Conservation (phyloP, 148 eudicot species). For the Drosera capensis region DNA sequence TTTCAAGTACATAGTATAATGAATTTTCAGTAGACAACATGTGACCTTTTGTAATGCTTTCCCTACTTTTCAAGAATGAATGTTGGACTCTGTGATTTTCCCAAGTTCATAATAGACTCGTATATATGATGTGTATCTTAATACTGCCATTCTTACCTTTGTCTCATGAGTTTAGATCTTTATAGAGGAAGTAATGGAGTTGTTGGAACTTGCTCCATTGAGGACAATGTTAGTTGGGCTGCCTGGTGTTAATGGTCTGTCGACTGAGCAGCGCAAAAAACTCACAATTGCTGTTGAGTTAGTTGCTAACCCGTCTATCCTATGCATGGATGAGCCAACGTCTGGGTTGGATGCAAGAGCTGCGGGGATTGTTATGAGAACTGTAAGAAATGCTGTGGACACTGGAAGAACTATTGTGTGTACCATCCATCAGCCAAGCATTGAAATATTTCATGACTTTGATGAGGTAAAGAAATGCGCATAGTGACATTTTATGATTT, state of each 20-base stretch:
- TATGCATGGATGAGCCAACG: not conserved
- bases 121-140: not conserved
- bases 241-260: constrained; percentile 45
- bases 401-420: not conserved
- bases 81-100: not conserved
- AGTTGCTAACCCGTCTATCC: not conserved
- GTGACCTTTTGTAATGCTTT: too few species aligned
- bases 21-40: too few species aligned
- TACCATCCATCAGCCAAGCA: constrained; percentile 5
- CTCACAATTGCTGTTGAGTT: not conserved
- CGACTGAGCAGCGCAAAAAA: constrained; percentile 42
- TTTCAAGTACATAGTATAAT: too few species aligned
- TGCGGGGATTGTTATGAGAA: not conserved
- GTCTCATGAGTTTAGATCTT: constrained; percentile 22
- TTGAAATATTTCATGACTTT: constrained; percentile 46
- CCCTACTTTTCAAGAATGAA: too few species aligned
- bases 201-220: constrained; percentile 30
- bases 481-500: not conserved
- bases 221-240: constrained; percentile 35
- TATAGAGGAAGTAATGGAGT: constrained; percentile 49
- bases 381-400: not conserved
- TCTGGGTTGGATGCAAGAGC: not conserved
- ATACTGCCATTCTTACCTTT: not conserved
- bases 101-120: not conserved
- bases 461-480: constrained; percentile 25